A percentile compares a stretch with the other conserved stretches of the same genome.
Conservation (phyloP, 768 basidiomycete genomes). For the Podaxis sp. region DNA sequence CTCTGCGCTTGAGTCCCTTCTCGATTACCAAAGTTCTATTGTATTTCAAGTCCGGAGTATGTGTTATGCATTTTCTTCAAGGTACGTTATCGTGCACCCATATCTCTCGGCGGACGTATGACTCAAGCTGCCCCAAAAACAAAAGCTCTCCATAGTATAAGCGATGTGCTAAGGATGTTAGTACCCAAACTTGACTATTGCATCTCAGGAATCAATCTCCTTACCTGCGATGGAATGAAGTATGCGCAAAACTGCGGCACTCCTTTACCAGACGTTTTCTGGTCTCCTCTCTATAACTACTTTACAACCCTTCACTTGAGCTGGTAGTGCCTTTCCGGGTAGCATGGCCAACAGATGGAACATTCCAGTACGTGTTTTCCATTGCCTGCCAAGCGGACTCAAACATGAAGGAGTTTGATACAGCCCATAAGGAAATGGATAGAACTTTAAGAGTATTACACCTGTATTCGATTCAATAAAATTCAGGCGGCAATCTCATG, state of each 20-base stretch:
- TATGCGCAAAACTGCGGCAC: not conserved
- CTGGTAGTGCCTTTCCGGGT: too few species aligned
- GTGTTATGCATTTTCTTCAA: not conserved
- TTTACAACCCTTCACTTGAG: not conserved
- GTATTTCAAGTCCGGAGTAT: not conserved
- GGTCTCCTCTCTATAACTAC: not conserved
- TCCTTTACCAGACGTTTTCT: not conserved
- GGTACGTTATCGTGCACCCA: not conserved
- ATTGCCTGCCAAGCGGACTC: not conserved
- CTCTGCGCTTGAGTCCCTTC: not conserved
- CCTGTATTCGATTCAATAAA: not conserved
- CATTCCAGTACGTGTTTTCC: not conserved
- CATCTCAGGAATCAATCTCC: not conserved
- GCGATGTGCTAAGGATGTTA: not conserved
- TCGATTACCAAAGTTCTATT: not conserved
- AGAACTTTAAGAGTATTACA: not conserved
- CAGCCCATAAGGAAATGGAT: not conserved
- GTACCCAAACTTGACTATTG: not conserved
- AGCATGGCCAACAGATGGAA: not conserved
- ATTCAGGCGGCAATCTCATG: not conserved
- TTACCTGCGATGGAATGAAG: not conserved
- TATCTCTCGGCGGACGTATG: not conserved
- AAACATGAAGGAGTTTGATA: not conserved
- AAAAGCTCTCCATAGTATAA: not conserved
- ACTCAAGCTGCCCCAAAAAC: not conserved